Base-by-base conservation (phyloP, 140 eudicot genomes). In the Cichorium intybus region DNA sequence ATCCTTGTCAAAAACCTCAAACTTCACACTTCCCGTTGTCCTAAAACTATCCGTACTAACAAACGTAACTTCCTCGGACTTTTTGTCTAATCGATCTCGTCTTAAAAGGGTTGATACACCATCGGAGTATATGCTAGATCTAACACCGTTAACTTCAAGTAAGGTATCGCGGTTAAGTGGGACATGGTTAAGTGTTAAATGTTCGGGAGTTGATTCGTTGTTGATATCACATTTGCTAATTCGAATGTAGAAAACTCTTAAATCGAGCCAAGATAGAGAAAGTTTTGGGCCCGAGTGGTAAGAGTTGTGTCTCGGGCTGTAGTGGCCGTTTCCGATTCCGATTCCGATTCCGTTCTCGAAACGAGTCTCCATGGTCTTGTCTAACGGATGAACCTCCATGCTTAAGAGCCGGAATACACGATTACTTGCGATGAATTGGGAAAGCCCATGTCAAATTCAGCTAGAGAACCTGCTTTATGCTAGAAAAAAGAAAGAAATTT, bases 141-240 rank as follows among this genome's bases (percentile, higher is more conserved):
- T 79, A 60, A 65, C 85, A 17, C 95, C 83, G 21, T 92, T 88
- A 14, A 88, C 86, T 75, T 92, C 96, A 12, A 88, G 84, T 60
- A 92, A 81, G 4, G 98, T 88, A 24, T 92, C 91, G n/a, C 78
- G 95, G 65, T 79, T 79, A 56, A 91, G 64, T 26, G 96, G 98
- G 31, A 88, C 77, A 72, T 88, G 92, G 78, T 83, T 92, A 31
- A 92, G 77, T 7, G 89, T 86, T 58, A 88, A 95, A 66, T 58
- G 65, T 37, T 88, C 93, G 3, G 98, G 87, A 16, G 84, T 88
- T 6, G 86, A 92, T 65, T 83, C 96, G 65, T 81, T 85, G 79
- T 67, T 52, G 47, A 92, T 62, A 18, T 70, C 91, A 62, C 83
- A 85, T 59, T 83, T 83, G 87, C 88, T 81, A 53, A 92, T 63